These are phyloP conservation scores for Geoglossum glabrum DNA, from an alignment of 495 filamentous ascomycete genomes.

Conservation along the genomic window DNA sequence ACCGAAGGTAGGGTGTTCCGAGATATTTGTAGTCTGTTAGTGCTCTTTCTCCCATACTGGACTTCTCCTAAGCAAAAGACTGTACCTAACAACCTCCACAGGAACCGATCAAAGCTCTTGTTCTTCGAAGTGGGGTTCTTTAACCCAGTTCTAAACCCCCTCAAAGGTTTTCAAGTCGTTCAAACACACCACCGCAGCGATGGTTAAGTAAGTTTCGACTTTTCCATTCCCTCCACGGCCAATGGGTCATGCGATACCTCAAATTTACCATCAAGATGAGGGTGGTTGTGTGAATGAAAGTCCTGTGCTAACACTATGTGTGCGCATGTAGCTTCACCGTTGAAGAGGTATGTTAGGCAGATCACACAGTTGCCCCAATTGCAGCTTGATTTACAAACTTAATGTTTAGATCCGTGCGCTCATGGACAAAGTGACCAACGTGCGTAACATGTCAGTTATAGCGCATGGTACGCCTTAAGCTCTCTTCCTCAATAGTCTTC, in stretches of 20 bases:
- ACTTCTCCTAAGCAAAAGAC: background rate
- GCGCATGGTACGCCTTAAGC: slow-evolving; percentile 52
- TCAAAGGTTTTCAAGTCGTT: slow-evolving; percentile 21
- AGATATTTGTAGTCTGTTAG: background rate
- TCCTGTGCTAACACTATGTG: slow-evolving; percentile 2
- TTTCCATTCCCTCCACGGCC: background rate
- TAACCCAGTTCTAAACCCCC: background rate
- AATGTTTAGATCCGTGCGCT: slow-evolving; percentile 53
- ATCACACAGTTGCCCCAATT: background rate
- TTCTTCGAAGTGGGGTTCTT: slow-evolving; percentile 18
- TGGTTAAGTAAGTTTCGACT: slow-evolving; percentile 78
- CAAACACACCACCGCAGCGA: slow-evolving; percentile 63
- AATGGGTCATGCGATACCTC: background rate
- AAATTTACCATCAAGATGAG: background rate
- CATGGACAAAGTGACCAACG: slow-evolving; percentile 97
- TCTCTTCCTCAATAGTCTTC: background rate
- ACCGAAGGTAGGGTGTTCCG: too few relatives aligned
- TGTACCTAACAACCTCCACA: background rate
- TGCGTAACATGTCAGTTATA: slow-evolving; percentile 99
- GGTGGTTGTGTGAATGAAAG: background rate
- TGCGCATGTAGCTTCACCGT: slow-evolving; percentile 71
- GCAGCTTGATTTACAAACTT: background rate
- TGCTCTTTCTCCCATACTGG: background rate
- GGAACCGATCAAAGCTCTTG: slow-evolving; percentile 17
- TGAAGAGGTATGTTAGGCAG: slow-evolving; percentile 50